These are phyloP conservation scores for Cardiospermum halicacabum DNA, from an alignment of 345 rosid genomes.

Conservation along the genomic window DNA sequence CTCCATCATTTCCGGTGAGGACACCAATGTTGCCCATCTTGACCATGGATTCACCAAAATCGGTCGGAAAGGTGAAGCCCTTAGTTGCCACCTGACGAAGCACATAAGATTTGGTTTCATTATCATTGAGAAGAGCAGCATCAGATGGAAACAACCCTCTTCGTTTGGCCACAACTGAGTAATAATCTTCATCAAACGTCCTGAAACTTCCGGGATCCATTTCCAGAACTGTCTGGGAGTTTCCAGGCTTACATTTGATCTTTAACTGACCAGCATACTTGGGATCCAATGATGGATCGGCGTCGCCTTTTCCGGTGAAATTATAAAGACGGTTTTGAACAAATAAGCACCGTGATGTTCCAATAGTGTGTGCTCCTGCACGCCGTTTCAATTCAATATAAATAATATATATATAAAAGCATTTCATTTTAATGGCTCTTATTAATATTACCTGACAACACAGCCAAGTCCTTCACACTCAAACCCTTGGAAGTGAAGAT, in stretches of 20 bases:
- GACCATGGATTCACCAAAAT: slow-evolving; percentile 53
- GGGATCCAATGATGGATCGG: slow-evolving; percentile 52
- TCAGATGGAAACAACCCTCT: slow-evolving; percentile 58
- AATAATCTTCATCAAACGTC: slow-evolving; percentile 48
- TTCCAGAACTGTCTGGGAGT: slow-evolving; percentile 22
- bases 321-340: slow-evolving; percentile 43
- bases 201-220: slow-evolving; percentile 69
- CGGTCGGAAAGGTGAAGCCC: slow-evolving; percentile 35
- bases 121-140: slow-evolving; percentile 50
- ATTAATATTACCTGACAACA: slow-evolving; percentile 45
- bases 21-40: slow-evolving; percentile 47
- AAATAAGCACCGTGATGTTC: slow-evolving; percentile 36
- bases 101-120: slow-evolving; percentile 32
- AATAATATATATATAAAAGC: neutral
- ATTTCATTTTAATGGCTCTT: neutral
- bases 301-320: slow-evolving; percentile 54
- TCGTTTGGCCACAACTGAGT: slow-evolving; percentile 33
- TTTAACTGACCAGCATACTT: slow-evolving; percentile 37
- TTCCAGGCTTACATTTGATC: slow-evolving; percentile 41
- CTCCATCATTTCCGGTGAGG: slow-evolving; percentile 44
- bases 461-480: slow-evolving; percentile 44
- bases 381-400: too few species aligned
- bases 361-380: slow-evolving; percentile 61
- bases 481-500: slow-evolving; percentile 39
- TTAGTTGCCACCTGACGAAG: slow-evolving; percentile 20